Base-by-base conservation (phyloP, 495 filamentous ascomycete genomes). In the Trichoderma parareesei region DNA sequence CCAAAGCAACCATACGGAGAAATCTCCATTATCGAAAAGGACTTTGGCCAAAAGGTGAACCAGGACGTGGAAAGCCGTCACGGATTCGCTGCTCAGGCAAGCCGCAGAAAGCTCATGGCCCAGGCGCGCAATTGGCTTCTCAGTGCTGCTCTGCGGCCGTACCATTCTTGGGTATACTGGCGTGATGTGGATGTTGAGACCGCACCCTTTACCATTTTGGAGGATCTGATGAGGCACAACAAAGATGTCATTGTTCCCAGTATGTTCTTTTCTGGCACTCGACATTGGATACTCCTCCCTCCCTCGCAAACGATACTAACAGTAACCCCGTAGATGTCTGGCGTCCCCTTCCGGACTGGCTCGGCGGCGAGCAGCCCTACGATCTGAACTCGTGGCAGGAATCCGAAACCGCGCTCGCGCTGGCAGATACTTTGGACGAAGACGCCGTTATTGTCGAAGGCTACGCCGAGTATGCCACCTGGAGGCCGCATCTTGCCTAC, bases 351-450 rank as follows among this genome's bases (percentile, higher is more conserved):
- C 95, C 95, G 10, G 95, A 99, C 75, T 99, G 95, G 95, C 90
- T 99, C 44, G 95, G 95, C 38, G 95, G 95, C 71, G 95, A 99
- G 73, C 95, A 99, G 72, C 95, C 95, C 0, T 99, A 99, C 71
- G 95, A 99, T 78, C 77, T 99, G 72, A 99, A 99, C 70, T 97
- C 93, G 1, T 99, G 95, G 95, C 95, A 98, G 75, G 95, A 99
- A 75, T 98, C 95, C 0, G 95, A 99, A 68, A 98, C 95, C 0
- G 95, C 95, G 0, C 79, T 99, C 57, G 90, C 90, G 4, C 84
- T 99, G 35, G 95, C 95, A 14, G 93, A 98, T 65, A 96, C 90
- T 1, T 82, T 99, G 20, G 95, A 99, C 65, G 95, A 99, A 74
- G 95, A 99, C 75, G 95, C 95, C 0, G 95, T 99, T 37, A 99